A percentile compares a stretch with the other conserved stretches of the same genome.
phyloP scores from a whole-genome alignment of 73 alveolate genomes.

The Tetrahymena borealis region DNA sequence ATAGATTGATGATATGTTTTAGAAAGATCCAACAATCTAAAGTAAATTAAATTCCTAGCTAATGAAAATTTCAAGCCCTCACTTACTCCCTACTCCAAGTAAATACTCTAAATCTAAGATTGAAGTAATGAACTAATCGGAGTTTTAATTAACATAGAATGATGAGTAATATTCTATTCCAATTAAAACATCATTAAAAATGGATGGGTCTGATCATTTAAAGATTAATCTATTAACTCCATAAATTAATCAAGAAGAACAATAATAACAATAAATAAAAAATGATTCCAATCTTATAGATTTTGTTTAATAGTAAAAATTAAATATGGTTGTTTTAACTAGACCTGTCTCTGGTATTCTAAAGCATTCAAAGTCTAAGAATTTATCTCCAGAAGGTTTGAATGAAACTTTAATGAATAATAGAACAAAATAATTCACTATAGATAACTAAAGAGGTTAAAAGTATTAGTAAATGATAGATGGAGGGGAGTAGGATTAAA shows the following conservation, averaged over 20 bases:
- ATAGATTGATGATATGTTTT: background rate
- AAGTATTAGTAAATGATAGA: background rate
- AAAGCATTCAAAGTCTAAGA: background rate
- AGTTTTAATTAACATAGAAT: too few relatives aligned
- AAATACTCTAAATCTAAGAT: background rate
- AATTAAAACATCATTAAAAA: too few relatives aligned
- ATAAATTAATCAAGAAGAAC: too few relatives aligned
- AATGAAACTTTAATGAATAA: background rate
- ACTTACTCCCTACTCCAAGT: background rate
- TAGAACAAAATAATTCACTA: too few relatives aligned
- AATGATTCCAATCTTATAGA: background rate
- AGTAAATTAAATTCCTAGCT: background rate
- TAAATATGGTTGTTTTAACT: background rate
- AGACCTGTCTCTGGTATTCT: background rate
- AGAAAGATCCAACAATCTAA: background rate
- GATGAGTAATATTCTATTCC: too few relatives aligned
- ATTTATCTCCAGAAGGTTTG: background rate
- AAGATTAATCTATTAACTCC: too few relatives aligned
- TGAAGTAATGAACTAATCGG: too few relatives aligned
- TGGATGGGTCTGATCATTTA: too few relatives aligned
- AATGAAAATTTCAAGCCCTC: background rate
- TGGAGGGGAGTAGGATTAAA: background rate
- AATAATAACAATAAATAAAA: background rate
- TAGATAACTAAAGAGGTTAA: too few relatives aligned
- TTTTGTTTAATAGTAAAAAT: background rate